These are phyloP conservation scores for Cadophora malorum DNA, from an alignment of 2,329 filamentous ascomycete species.

Conservation along the genomic window DNA sequence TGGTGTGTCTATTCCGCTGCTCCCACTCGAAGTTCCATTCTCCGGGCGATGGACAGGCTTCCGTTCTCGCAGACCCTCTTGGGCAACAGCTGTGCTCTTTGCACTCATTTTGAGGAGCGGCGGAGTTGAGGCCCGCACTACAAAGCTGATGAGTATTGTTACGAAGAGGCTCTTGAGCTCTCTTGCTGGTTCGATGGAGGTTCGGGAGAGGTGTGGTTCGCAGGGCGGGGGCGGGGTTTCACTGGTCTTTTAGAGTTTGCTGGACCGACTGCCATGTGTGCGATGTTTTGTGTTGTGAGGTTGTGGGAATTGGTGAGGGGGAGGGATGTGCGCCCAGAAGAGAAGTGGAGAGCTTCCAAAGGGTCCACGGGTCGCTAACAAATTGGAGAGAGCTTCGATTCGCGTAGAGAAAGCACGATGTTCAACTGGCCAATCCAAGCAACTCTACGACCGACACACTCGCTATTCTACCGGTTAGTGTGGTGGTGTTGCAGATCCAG, in stretches of 20 bases:
- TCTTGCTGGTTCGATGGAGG: background rate
- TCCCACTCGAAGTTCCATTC: constrained; percentile 22
- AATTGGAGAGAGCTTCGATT: constrained; percentile 17
- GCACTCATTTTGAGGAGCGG: constrained; percentile 23
- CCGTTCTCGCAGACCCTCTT: constrained; percentile 41
- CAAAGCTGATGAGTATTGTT: constrained; percentile 13
- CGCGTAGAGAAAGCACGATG: constrained; percentile 19
- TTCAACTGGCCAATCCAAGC: constrained; percentile 23
- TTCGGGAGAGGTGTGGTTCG: background rate
- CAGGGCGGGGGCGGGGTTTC: background rate
- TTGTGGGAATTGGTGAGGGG: constrained; percentile 5
- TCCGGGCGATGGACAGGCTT: constrained; percentile 25
- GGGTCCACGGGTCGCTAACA: constrained; percentile 7
- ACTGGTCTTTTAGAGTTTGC: constrained; percentile 9
- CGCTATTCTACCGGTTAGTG: background rate
- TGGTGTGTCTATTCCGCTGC: constrained; percentile 30
- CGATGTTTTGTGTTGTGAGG: background rate
- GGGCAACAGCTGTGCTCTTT: constrained; percentile 13
- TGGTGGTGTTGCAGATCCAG: constrained; percentile 1
- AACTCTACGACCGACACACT: background rate
- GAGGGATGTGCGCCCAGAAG: background rate
- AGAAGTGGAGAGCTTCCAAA: constrained; percentile 1
- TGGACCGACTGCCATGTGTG: constrained; percentile 12
- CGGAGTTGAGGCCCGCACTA: constrained; percentile 29
- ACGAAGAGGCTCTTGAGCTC: constrained; percentile 3